Percentiles rank a stretch among this genome's conserved stretches.
These are phyloP conservation scores for Ophiosphaerella herpotricha DNA, from an alignment of 2,329 filamentous ascomycete genomes.

Conservation along the genomic window DNA sequence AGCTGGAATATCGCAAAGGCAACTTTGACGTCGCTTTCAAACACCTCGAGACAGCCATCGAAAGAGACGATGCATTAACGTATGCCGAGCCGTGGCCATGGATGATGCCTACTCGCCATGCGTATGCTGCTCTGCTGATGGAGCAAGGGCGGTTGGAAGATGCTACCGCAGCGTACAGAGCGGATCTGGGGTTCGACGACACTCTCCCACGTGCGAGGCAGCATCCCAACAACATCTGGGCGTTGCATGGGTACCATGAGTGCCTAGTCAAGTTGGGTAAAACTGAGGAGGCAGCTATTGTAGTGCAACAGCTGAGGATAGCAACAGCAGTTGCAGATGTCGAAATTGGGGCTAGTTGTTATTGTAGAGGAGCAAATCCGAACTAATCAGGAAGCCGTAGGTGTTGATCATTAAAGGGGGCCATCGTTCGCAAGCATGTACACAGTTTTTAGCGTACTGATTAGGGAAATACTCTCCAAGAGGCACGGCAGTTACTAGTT, in stretches of 20 bases:
- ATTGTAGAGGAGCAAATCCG: conserved; percentile 47
- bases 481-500: no score
- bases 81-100: conserved; percentile 80
- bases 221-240: conserved; percentile 77
- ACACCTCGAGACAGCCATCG: conserved; percentile 62
- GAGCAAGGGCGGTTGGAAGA: conserved; percentile 62
- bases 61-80: conserved; percentile 65
- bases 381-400: neutral
- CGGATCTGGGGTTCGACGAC: conserved; percentile 50
- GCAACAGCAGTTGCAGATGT: conserved; percentile 65
- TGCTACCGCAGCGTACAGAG: conserved; percentile 45
- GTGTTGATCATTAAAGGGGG: no score
- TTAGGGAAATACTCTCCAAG: no score
- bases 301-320: conserved; percentile 56
- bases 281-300: conserved; percentile 52
- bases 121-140: conserved; percentile 69
- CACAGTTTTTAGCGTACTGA: no score
- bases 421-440: no score
- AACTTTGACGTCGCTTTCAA: conserved; percentile 64
- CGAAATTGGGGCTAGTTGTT: conserved; percentile 62
- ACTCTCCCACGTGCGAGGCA: conserved; percentile 66
- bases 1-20: conserved; percentile 70
- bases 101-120: conserved; percentile 77
- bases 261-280: conserved; percentile 64
- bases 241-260: conserved; percentile 73